These are phyloP conservation scores for Lentinus tigrinus DNA, from an alignment of 768 basidiomycete species.

Conservation along the genomic window DNA sequence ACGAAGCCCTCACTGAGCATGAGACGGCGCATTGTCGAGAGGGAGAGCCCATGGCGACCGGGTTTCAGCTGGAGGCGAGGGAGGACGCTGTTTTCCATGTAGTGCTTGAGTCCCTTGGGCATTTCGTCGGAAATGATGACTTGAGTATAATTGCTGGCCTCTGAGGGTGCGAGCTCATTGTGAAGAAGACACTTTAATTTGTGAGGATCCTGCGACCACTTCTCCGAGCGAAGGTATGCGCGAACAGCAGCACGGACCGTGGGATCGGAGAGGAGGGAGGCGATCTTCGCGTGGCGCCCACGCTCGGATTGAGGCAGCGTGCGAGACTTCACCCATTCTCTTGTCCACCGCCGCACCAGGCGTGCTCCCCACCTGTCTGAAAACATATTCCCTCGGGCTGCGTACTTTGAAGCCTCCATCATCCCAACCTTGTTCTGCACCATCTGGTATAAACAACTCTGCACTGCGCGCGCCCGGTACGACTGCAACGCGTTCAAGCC, in stretches of 20 bases:
- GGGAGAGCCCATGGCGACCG: conserved; percentile 27
- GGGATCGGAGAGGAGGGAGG: conserved; percentile 18
- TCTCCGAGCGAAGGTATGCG: conserved; percentile 18
- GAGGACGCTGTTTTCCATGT: conserved; percentile 12
- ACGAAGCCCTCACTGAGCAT: conserved; percentile 26
- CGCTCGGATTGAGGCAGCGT: conserved; percentile 15
- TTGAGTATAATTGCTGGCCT: conserved; percentile 3
- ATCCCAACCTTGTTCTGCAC: neutral
- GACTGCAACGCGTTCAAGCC: neutral
- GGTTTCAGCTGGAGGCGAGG: conserved; percentile 15
- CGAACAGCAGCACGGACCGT: conserved; percentile 9
- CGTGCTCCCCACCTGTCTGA: conserved; percentile 13
- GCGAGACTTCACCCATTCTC: conserved; percentile 8
- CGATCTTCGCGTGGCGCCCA: conserved; percentile 17
- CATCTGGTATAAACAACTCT: neutral
- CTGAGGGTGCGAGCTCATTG: conserved; percentile 13
- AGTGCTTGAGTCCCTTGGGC: conserved; percentile 19
- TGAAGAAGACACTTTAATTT: conserved; percentile 12
- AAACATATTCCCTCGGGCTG: neutral
- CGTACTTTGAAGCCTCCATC: neutral
- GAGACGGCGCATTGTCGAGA: conserved; percentile 32
- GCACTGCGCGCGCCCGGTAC: neutral
- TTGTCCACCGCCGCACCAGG: conserved; percentile 14
- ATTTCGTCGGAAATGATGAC: conserved; percentile 14
- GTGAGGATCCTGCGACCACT: conserved; percentile 18